Conservation (phyloP, 1,284 basidiomycete genomes). For the Leccinum solheimii region DNA sequence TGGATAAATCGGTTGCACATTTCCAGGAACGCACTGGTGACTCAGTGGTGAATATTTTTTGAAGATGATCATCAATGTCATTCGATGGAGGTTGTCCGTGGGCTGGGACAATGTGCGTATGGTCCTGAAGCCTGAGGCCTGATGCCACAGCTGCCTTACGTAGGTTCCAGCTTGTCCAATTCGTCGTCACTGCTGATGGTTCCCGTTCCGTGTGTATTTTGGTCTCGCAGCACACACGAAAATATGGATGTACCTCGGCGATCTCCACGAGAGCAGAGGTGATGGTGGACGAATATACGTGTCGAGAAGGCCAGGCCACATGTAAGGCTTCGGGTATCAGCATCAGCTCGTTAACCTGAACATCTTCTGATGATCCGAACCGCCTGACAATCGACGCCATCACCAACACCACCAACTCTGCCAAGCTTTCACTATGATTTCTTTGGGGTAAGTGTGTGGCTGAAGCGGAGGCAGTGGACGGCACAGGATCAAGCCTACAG, state of each 20-base stretch:
- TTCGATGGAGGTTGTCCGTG: not conserved
- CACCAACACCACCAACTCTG: conserved; percentile 3
- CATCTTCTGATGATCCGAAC: conserved; percentile 4
- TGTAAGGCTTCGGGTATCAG: conserved; percentile 1
- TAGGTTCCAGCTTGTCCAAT: conserved; percentile 1
- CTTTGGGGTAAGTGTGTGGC: conserved; percentile 9
- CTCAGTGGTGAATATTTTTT: not conserved
- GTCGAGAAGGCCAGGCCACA: not conserved
- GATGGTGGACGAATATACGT: not conserved
- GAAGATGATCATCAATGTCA: not conserved
- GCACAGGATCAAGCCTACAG: conserved; percentile 5
- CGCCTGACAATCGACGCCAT: conserved; percentile 10
- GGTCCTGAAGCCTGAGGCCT: not conserved
- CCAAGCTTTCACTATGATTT: conserved; percentile 4
- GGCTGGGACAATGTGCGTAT: not conserved
- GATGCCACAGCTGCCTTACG: not conserved
- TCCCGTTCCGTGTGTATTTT: not conserved
- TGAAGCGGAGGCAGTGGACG: conserved; percentile 2
- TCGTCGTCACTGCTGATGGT: not conserved
- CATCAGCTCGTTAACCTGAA: not conserved
- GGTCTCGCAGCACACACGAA: not conserved
- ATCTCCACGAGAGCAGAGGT: not conserved
- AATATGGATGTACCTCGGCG: not conserved
- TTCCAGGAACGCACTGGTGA: not conserved
- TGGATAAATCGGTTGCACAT: not conserved